Evolutionary conservation across 495 filamentous ascomycete genomes (phyloP).

Genomic region (Tuber calosporum): DNA sequence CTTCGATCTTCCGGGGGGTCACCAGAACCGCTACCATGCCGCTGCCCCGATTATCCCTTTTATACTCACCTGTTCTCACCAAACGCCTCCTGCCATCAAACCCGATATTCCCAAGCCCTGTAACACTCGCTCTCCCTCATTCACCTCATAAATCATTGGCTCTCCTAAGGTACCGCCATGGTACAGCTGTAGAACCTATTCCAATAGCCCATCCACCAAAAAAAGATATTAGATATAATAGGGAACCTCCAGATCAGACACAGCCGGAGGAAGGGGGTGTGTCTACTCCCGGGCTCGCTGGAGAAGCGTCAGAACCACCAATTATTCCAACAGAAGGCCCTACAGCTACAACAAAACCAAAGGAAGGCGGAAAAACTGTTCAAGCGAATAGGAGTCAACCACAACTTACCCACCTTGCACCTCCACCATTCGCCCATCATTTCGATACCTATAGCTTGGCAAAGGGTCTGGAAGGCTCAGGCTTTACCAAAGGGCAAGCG

Average conservation of each 20-base stretch:
- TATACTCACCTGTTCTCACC: conserved; percentile 64
- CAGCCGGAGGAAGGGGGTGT: not conserved
- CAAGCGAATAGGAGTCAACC: conserved; percentile 3
- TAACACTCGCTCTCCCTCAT: not conserved
- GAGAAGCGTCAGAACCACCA: conserved; percentile 29
- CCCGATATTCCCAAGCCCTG: conserved; percentile 16
- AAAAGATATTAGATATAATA: conserved; percentile 1
- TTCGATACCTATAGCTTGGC: conserved; percentile 92
- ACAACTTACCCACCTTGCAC: conserved; percentile 51
- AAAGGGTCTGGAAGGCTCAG: conserved; percentile 60
- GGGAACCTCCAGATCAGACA: not conserved
- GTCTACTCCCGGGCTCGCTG: conserved; percentile 21
- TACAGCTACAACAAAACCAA: conserved; percentile 22
- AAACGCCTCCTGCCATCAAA: conserved; percentile 41
- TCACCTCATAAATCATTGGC: not conserved
- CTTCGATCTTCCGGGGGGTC: conserved; percentile 49
- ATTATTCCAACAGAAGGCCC: conserved; percentile 22
- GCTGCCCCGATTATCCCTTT: conserved; percentile 59
- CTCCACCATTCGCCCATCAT: conserved; percentile 62
- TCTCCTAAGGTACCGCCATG: conserved; percentile 47
- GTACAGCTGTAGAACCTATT: conserved; percentile 58
- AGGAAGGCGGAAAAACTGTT: conserved; percentile 32
- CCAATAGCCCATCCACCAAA: conserved; percentile 14
- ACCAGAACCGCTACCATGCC: conserved; percentile 52
- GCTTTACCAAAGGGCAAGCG: conserved; percentile 62